A percentile compares a stretch with the other conserved stretches of the same genome.
phyloP scores from a whole-genome alignment of 139 green algal genomes.

The Klebsormidium nitens region DNA sequence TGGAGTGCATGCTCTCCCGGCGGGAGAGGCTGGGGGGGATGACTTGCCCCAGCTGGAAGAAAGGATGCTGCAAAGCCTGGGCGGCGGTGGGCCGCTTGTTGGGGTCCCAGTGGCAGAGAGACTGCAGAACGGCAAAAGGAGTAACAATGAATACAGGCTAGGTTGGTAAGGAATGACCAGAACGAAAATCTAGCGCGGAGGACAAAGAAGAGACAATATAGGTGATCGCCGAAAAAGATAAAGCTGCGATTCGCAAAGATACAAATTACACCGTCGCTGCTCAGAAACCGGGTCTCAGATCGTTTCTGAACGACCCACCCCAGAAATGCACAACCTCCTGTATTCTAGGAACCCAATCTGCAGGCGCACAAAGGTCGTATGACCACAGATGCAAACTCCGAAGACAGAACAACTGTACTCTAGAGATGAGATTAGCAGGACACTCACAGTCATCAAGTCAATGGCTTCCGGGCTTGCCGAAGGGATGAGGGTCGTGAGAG shows the following conservation, averaged over 20 bases:
- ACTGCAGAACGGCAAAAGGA: conserved; percentile 9
- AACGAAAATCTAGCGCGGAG: too few relatives aligned
- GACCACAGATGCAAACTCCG: conserved; percentile 1
- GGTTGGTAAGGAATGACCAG: too few relatives aligned
- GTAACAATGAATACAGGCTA: not conserved
- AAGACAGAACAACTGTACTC: not conserved
- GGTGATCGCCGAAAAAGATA: not conserved
- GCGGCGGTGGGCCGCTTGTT: conserved; percentile 70
- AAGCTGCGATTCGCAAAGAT: too few relatives aligned
- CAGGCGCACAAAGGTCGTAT: not conserved
- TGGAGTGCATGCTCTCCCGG: too few relatives aligned
- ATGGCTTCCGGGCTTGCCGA: conserved; percentile 73
- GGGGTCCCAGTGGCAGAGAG: conserved; percentile 59
- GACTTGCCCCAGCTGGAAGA: conserved; percentile 70
- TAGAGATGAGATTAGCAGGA: not conserved
- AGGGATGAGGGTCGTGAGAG: conserved; percentile 64
- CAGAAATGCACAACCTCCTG: too few relatives aligned
- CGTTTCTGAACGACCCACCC: too few relatives aligned
- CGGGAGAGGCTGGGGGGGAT: too few relatives aligned
- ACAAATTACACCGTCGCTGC: too few relatives aligned
- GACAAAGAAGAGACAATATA: not conserved
- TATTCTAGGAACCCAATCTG: not conserved
- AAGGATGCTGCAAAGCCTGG: conserved; percentile 76
- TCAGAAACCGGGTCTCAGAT: too few relatives aligned
- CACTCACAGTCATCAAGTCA: conserved; percentile 67